phyloP scores from a whole-genome alignment of 2,329 filamentous ascomycete species.

The Sporothrix luriei region DNA sequence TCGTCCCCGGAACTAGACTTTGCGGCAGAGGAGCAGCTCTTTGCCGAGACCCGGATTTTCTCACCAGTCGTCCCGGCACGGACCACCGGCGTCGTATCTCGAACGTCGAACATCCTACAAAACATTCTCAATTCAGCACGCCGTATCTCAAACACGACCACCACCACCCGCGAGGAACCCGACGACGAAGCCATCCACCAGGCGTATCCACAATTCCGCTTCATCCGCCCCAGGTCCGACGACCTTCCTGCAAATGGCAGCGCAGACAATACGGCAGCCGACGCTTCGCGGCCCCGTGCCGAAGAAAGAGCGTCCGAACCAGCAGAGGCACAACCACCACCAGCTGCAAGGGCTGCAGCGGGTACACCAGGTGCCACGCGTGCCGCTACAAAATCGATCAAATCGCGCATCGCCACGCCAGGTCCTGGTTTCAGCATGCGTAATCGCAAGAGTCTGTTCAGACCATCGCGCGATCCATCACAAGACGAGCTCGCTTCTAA shows the following conservation, averaged over 20 bases:
- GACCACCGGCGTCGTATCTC: constrained; percentile 24
- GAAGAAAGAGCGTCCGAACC: neutral
- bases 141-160: constrained; percentile 1
- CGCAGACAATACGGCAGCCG: neutral
- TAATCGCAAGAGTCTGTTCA: constrained; percentile 14
- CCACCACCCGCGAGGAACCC: constrained; percentile 22
- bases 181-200: constrained; percentile 31
- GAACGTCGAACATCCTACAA: constrained; percentile 33
- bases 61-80: constrained; percentile 34
- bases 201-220: constrained; percentile 34
- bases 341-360: neutral
- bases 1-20: constrained; percentile 42
- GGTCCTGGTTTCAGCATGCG: constrained; percentile 22
- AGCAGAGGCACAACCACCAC: neutral
- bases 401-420: constrained; percentile 31
- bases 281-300: neutral
- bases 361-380: neutral
- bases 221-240: constrained; percentile 33
- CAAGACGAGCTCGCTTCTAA: constrained; percentile 31
- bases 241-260: neutral
- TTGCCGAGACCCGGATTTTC: constrained; percentile 42
- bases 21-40: constrained; percentile 44
- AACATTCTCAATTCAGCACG: constrained; percentile 34
- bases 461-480: constrained; percentile 22
- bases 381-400: constrained; percentile 2